Evolutionary conservation across 768 basidiomycete species (phyloP).

Genomic region (Tylopilus sp.): DNA sequence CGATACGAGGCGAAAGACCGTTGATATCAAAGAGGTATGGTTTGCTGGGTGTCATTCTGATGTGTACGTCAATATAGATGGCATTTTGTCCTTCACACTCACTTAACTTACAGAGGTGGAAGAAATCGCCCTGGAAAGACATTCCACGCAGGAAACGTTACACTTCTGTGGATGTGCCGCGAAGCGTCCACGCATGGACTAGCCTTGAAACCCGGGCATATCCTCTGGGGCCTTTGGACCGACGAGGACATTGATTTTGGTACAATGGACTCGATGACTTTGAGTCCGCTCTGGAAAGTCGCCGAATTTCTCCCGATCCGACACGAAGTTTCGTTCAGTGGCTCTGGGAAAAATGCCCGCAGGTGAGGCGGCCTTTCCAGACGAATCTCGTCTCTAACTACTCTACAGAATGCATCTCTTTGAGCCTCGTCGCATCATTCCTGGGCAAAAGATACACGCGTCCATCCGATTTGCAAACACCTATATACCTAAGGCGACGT

Average conservation of each 20-base stretch:
- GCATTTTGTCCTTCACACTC: neutral
- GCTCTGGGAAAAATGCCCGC: conserved; percentile 3
- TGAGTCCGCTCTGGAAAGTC: neutral
- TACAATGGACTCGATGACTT: conserved; percentile 1
- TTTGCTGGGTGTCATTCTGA: conserved; percentile 7
- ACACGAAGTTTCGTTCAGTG: conserved; percentile 6
- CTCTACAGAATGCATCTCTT: conserved; percentile 1
- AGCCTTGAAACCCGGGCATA: conserved; percentile 3
- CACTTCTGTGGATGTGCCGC: conserved; percentile 6
- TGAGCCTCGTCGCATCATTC: conserved; percentile 6
- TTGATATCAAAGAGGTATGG: conserved; percentile 7
- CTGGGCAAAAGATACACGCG: conserved; percentile 8
- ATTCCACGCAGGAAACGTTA: conserved; percentile 5
- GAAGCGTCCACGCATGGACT: conserved; percentile 1
- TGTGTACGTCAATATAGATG: neutral
- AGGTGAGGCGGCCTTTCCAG: neutral
- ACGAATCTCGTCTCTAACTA: neutral
- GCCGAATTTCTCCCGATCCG: conserved; percentile 4
- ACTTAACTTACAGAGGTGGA: neutral
- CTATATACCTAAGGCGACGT: conserved; percentile 9
- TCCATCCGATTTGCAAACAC: conserved; percentile 3
- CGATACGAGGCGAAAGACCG: neutral
- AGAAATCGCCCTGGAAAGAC: conserved; percentile 1
- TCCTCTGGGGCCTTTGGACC: conserved; percentile 8
- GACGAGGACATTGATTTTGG: conserved; percentile 4